These are phyloP conservation scores for Sphaerulina musiva DNA, from an alignment of 2,329 filamentous ascomycete species.

Conservation along the genomic window DNA sequence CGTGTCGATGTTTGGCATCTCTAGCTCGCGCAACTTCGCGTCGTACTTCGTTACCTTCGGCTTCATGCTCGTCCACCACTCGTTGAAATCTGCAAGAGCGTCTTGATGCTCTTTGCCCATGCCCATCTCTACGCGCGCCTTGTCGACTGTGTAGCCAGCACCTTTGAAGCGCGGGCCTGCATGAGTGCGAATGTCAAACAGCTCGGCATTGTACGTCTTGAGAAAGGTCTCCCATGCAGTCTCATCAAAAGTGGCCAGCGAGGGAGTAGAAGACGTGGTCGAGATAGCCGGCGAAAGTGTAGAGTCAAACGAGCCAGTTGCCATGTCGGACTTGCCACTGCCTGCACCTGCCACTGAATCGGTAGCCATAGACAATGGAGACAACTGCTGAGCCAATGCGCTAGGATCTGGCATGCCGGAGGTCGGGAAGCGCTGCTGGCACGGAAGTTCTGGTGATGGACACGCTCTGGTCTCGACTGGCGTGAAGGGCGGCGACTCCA, in stretches of 20 bases:
- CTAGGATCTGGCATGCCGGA: constrained; percentile 14
- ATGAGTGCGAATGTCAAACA: constrained; percentile 33
- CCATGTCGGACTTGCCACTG: neutral
- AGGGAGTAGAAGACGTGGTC: constrained; percentile 6
- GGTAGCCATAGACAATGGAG: constrained; percentile 9
- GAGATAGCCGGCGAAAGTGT: constrained; percentile 3
- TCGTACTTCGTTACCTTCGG: constrained; percentile 31
- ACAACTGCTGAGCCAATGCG: constrained; percentile 20
- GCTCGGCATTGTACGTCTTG: constrained; percentile 28
- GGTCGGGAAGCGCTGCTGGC: constrained; percentile 2
- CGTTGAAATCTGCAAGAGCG: constrained; percentile 32
- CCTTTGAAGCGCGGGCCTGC: constrained; percentile 42
- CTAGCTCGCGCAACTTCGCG: constrained; percentile 17
- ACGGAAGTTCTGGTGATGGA: constrained; percentile 19
- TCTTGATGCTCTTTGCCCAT: constrained; percentile 20
- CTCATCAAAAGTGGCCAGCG: constrained; percentile 23
- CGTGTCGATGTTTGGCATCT: constrained; percentile 16
- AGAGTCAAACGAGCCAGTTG: constrained; percentile 5
- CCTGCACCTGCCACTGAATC: constrained; percentile 4
- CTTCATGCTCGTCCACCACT: constrained; percentile 38
- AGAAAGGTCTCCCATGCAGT: constrained; percentile 31
- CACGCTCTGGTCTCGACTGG: constrained; percentile 24
- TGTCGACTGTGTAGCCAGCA: constrained; percentile 26
- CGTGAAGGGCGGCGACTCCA: constrained; percentile 32
- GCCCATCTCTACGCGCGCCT: constrained; percentile 21